Conservation (phyloP, 768 basidiomycete species). For the Botryobasidium botryosum region DNA sequence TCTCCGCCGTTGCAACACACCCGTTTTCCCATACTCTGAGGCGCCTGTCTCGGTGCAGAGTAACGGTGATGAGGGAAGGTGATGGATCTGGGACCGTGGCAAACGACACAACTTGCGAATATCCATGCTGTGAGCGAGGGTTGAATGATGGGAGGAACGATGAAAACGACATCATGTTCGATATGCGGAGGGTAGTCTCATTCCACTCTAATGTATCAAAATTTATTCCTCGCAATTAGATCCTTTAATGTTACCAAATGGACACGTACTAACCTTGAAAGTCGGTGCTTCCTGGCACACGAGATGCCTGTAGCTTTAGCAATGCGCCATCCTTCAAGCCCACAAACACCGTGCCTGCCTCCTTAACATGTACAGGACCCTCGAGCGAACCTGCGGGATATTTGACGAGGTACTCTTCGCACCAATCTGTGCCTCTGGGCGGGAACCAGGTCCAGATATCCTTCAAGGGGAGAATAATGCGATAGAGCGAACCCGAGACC, state of each 20-base stretch:
- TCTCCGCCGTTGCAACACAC: conserved; percentile 4
- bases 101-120: conserved; percentile 50
- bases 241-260: conserved; percentile 2
- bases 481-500: conserved; percentile 50
- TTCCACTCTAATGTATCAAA: conserved; percentile 39
- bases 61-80: conserved; percentile 59
- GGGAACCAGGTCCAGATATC: conserved; percentile 18
- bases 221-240: conserved; percentile 10
- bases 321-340: conserved; percentile 11
- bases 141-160: conserved; percentile 41
- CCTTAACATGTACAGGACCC: conserved; percentile 21
- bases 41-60: conserved; percentile 72
- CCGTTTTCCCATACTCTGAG: conserved; percentile 60
- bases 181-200: conserved; percentile 44
- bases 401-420: conserved; percentile 50
- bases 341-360: conserved; percentile 13
- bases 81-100: conserved; percentile 61
- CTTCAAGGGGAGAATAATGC: conserved; percentile 46
- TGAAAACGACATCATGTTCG: conserved; percentile 39
- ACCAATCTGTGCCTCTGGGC: conserved; percentile 32
- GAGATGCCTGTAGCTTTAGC: conserved; percentile 10
- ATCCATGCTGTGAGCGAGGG: conserved; percentile 19
- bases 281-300: not conserved
- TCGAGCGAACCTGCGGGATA: conserved; percentile 26
- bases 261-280: conserved; percentile 6